Evolutionary conservation across 768 basidiomycete genomes (phyloP).

Genomic region (Russula griseocarnosa): DNA sequence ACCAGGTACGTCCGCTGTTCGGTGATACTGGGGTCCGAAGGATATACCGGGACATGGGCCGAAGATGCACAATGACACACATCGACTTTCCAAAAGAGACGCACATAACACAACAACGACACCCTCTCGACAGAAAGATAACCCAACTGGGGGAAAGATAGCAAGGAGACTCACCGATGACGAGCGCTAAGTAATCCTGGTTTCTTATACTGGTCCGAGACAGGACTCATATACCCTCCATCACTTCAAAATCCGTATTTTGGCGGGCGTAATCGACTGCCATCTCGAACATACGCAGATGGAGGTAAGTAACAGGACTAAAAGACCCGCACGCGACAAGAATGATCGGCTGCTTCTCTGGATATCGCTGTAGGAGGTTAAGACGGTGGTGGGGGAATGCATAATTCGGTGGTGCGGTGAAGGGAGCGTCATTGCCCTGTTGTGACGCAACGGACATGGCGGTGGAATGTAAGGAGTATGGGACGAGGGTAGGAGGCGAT

Average conservation of each 20-base stretch:
- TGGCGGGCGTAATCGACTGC: slow-evolving; percentile 93
- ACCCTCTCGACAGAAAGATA: not conserved
- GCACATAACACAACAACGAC: not conserved
- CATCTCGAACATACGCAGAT: slow-evolving; percentile 99
- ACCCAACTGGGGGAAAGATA: not conserved
- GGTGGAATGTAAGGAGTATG: slow-evolving; percentile 7
- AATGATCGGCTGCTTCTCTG: slow-evolving; percentile 78
- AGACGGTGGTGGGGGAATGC: slow-evolving; percentile 66
- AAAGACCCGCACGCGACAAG: slow-evolving; percentile 97
- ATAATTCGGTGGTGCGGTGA: slow-evolving; percentile 65
- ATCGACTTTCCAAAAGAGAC: slow-evolving; percentile 1
- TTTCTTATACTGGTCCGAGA: slow-evolving; percentile 96
- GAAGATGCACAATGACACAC: slow-evolving; percentile 2
- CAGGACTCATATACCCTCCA: slow-evolving; percentile 94
- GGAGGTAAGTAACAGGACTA: slow-evolving; percentile 96
- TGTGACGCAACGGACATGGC: slow-evolving; percentile 12
- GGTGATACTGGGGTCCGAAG: slow-evolving; percentile 5
- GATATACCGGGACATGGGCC: slow-evolving; percentile 5
- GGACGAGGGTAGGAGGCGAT: not conserved
- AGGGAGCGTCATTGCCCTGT: slow-evolving; percentile 31
- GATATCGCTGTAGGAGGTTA: slow-evolving; percentile 50
- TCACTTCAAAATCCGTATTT: slow-evolving; percentile 88
- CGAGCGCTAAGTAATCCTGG: slow-evolving; percentile 82
- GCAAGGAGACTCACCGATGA: slow-evolving; percentile 66
- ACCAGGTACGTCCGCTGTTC: not conserved